Percentiles rank a stretch among this genome's conserved stretches.
Evolutionary conservation across 352 stramenopile species (phyloP).

Genomic region (Blastocystis sp.): DNA sequence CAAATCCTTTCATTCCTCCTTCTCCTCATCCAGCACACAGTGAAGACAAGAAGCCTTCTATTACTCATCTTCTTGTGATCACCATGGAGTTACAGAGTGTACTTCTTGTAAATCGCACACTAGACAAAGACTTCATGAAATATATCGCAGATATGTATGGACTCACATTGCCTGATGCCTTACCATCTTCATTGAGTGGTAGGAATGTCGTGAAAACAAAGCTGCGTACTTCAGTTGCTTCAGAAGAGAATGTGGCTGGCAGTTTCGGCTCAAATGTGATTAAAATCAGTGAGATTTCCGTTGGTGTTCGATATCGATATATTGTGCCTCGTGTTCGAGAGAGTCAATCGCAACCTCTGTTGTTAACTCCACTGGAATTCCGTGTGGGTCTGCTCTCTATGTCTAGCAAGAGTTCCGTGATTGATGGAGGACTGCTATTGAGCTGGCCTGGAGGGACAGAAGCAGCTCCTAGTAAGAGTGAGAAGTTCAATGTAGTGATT

Average conservation of each 20-base stretch:
- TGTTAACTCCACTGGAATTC: not conserved
- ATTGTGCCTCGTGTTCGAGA: not conserved
- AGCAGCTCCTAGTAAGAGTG: not conserved
- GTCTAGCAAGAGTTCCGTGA: conserved; percentile 15
- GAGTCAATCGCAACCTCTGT: not conserved
- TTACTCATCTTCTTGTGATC: conserved; percentile 18
- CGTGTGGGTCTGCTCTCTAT: not conserved
- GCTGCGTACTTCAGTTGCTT: not conserved
- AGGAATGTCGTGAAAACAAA: not conserved
- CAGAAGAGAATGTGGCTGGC: not conserved
- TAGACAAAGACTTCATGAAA: conserved; percentile 64
- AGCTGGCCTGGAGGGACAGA: not conserved
- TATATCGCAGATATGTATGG: not conserved
- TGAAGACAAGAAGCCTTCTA: not conserved
- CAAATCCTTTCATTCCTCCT: not conserved
- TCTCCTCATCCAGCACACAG: not conserved
- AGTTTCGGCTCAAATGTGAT: conserved; percentile 44
- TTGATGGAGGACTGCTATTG: not conserved
- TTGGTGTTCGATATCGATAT: not conserved
- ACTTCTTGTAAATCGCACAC: conserved; percentile 1
- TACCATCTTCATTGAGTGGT: not conserved
- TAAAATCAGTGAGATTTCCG: not conserved
- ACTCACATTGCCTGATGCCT: not conserved
- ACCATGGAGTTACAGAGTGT: not conserved
- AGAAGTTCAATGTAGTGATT: conserved; percentile 44